Evolutionary conservation across 2,329 filamentous ascomycete species (phyloP).

Genomic region (Mollisia scopiformis): DNA sequence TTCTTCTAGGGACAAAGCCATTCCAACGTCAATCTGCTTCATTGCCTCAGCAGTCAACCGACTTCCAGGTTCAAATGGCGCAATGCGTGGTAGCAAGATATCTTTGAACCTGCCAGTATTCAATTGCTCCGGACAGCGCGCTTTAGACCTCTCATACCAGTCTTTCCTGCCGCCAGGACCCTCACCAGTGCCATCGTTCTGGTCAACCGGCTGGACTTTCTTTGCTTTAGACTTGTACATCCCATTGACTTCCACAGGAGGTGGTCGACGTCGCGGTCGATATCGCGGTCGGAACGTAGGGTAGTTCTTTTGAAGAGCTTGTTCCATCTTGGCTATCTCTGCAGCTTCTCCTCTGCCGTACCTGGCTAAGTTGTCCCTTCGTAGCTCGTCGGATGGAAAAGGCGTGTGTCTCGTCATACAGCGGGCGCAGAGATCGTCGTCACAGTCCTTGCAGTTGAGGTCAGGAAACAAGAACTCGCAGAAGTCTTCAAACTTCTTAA

Average conservation of each 20-base stretch:
- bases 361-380: too few species aligned
- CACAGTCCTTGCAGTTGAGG: neutral
- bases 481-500: neutral
- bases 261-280: neutral
- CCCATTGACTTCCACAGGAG: too few species aligned
- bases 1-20: neutral
- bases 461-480: neutral
- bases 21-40: neutral
- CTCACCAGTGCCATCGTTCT: neutral
- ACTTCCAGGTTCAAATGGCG: neutral
- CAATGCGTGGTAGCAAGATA: neutral
- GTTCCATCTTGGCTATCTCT: too few species aligned
- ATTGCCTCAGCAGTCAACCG: neutral
- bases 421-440: too few species aligned
- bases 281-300: neutral
- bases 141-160: neutral
- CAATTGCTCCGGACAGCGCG: neutral
- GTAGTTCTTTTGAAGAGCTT: too few species aligned
- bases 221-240: neutral
- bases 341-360: too few species aligned
- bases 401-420: too few species aligned
- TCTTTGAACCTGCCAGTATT: neutral
- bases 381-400: too few species aligned
- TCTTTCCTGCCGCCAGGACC: neutral
- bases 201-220: neutral